Evolutionary conservation across 176 grass and related monocot species (phyloP).

Genomic region (Elaeis guineensis): DNA sequence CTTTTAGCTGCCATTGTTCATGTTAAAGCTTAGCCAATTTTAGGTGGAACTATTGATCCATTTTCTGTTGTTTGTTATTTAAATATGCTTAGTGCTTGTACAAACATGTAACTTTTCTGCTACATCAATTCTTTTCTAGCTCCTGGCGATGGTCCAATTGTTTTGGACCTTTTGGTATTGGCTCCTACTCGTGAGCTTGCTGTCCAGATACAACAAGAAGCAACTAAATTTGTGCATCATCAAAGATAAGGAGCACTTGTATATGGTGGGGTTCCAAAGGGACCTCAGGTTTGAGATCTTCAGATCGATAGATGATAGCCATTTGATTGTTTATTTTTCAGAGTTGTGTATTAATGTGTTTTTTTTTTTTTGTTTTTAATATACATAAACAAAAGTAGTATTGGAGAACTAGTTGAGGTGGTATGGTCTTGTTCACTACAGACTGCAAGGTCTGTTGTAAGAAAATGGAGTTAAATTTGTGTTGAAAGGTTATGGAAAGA

Average conservation of each 20-base stretch:
- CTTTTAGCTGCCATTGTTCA: constrained; percentile 87
- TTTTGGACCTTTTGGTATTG: constrained; percentile 75
- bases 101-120: not conserved
- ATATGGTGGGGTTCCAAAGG: constrained; percentile 99
- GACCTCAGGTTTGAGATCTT: constrained; percentile 96
- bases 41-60: constrained; percentile 45
- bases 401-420: no score
- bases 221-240: constrained; percentile 88
- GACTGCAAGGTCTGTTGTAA: no score
- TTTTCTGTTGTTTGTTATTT: constrained; percentile 7
- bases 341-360: not conserved
- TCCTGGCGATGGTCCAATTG: constrained; percentile 83
- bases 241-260: constrained; percentile 93
- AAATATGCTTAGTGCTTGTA: constrained; percentile 2
- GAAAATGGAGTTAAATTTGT: no score
- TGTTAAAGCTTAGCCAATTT: constrained; percentile 90
- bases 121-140: constrained; percentile 38
- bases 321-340: not conserved
- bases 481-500: no score
- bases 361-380: no score
- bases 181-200: constrained; percentile 88
- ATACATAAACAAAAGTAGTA: no score
- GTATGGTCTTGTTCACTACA: no score
- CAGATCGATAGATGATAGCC: constrained; percentile 55
- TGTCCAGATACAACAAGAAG: constrained; percentile 86